Base-by-base conservation (phyloP, 306 rosid genomes). In the Ochetophila trinervis region DNA sequence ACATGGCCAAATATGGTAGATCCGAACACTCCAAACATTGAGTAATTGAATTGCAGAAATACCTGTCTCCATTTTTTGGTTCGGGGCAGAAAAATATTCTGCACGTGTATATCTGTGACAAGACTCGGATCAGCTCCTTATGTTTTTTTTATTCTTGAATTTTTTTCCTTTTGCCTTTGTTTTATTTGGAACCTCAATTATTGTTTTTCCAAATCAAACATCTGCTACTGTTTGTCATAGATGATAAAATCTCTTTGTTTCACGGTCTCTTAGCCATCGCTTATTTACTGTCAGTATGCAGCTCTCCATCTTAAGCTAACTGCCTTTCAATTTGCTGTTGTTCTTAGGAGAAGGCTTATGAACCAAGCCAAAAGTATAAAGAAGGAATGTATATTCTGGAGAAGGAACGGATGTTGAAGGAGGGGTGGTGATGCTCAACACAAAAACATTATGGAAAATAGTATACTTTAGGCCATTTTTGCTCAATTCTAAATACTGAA, bases 351-450 rank as follows among this genome's bases (percentile, higher is more conserved):
- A 77, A 67, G 62, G 82, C 82, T 42, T 77, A 67, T 66, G 78
- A 77, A 55, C 62, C 68, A 37, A 57, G 50, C 49, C 66, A 77
- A 57, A 72, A 77, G 48, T 77, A 66, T 40, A 77, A 72, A 62
- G 82, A 77, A 67, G 82, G 78, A 56, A 53, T 61, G 73, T 77
- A 60, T 70, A 71, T 77, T 65, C 60, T 77, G 21, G 82, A 77
- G 82, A 77, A 50, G 74, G 74, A 71, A 50, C 73, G 82, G 42
- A 42, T 77, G 49, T 16, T 59, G 37, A 77, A 55, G 57, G 76
- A 70, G 15, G 61, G 66, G 12, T 60, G 78, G 78, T 77, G 62
- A 77, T n/a, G 53, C 22, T 23, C 13, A 45, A 53, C 27, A 17
- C 8, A 9, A 12, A 32, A 57, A n/a, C 42, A 14, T 23, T n/a